Evolutionary conservation across 2,329 filamentous ascomycete species (phyloP).

Genomic region (Phyllosticta capitalensis): DNA sequence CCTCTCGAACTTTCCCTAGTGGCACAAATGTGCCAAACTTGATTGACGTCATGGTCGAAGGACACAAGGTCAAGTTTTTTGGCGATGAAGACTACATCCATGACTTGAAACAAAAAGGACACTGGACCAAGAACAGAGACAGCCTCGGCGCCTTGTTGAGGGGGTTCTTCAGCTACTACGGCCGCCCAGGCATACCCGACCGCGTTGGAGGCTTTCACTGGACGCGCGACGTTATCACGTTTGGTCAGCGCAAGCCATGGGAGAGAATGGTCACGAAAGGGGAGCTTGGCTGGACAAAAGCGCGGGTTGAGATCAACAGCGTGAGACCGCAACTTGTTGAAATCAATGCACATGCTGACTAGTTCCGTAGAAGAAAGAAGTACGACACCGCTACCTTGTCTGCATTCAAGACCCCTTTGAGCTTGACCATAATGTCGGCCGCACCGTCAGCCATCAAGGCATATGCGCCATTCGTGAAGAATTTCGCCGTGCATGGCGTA

Average conservation of each 20-base stretch:
- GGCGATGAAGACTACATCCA: slow-evolving; percentile 61
- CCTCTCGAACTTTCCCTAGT: slow-evolving; percentile 17
- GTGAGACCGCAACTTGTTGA: slow-evolving; percentile 10
- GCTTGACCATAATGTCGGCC: slow-evolving; percentile 74
- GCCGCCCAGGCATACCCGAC: slow-evolving; percentile 45
- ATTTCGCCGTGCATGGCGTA: slow-evolving; percentile 68
- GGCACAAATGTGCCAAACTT: background rate
- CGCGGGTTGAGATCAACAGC: slow-evolving; percentile 53
- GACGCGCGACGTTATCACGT: slow-evolving; percentile 67
- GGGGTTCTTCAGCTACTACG: slow-evolving; percentile 85
- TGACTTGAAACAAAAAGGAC: slow-evolving; percentile 46
- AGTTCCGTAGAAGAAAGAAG: slow-evolving; percentile 45
- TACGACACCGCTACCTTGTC: slow-evolving; percentile 72
- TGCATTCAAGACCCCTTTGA: slow-evolving; percentile 92
- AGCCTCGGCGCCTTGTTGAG: slow-evolving; percentile 61
- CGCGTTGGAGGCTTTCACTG: slow-evolving; percentile 59
- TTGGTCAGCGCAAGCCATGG: slow-evolving; percentile 52
- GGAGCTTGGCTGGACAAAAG: slow-evolving; percentile 78
- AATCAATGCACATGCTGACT: slow-evolving; percentile 3
- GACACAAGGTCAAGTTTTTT: slow-evolving; percentile 68
- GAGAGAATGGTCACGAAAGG: slow-evolving; percentile 60
- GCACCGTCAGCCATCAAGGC: slow-evolving; percentile 74
- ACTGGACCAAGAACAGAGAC: slow-evolving; percentile 59
- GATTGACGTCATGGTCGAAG: slow-evolving; percentile 44
- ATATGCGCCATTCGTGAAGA: slow-evolving; percentile 77